Evolutionary conservation across 805 yeast genomes (phyloP).

Genomic region (Kluyveromyces wickerhamii): DNA sequence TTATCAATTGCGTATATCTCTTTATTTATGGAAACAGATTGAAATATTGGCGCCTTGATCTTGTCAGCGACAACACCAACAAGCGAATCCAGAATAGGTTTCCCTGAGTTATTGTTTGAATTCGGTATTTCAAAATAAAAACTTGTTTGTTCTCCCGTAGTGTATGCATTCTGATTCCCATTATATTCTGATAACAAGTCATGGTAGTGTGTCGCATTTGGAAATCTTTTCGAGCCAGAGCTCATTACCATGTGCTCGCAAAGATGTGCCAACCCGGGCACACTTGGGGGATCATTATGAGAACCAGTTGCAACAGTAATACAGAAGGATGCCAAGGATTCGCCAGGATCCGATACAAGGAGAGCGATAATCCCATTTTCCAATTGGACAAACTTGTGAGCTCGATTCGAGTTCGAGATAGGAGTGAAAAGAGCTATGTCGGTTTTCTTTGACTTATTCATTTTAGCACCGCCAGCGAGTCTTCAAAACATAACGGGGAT

Average conservation of each 20-base stretch:
- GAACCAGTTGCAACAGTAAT: conserved; percentile 77
- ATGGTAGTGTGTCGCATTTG: conserved; percentile 40
- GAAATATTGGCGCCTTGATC: conserved; percentile 45
- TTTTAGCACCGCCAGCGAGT: too few relatives aligned
- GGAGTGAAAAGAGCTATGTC: conserved; percentile 30
- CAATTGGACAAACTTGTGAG: conserved; percentile 41
- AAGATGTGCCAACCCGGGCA: conserved; percentile 83
- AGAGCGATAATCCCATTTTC: conserved; percentile 64
- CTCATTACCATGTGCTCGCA: conserved; percentile 66
- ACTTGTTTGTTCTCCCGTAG: conserved; percentile 59
- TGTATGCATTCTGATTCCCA: conserved; percentile 59
- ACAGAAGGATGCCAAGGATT: conserved; percentile 58
- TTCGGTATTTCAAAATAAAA: conserved; percentile 57
- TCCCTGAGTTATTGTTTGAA: conserved; percentile 20
- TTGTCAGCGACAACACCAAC: conserved; percentile 44
- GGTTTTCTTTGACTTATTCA: conserved; percentile 11
- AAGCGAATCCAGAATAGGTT: conserved; percentile 38
- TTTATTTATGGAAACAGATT: conserved; percentile 32
- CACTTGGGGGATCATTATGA: conserved; percentile 59
- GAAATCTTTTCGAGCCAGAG: conserved; percentile 48
- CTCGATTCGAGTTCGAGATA: conserved; percentile 30
- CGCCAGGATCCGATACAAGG: conserved; percentile 67
- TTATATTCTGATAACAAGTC: conserved; percentile 38
- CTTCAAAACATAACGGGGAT: too few relatives aligned
- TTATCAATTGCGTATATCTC: conserved; percentile 58